Conservation (phyloP, 805 yeast species). For the Wickerhamomyces bisporus region DNA sequence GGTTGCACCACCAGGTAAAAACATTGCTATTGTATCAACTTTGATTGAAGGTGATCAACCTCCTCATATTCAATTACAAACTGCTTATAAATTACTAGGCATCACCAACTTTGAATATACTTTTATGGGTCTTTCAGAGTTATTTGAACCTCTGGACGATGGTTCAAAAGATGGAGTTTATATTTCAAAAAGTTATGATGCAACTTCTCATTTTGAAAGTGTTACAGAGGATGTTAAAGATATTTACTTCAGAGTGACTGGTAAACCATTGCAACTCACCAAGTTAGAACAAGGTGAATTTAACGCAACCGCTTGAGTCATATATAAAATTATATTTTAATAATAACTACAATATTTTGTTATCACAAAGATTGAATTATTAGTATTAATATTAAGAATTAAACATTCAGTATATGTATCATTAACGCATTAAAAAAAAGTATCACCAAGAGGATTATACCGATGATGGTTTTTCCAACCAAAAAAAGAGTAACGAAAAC, state of each 20-base stretch:
- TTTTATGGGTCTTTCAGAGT: slow-evolving; percentile 89
- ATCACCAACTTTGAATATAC: slow-evolving; percentile 43
- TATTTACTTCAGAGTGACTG: slow-evolving; percentile 84
- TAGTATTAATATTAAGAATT: too few relatives aligned
- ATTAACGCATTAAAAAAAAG: too few relatives aligned
- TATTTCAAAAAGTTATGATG: slow-evolving; percentile 86
- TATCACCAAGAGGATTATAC: too few relatives aligned
- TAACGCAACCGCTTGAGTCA: slow-evolving; percentile 18
- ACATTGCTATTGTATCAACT: slow-evolving; percentile 90
- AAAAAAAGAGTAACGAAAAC: too few relatives aligned
- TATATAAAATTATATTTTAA: neutral
- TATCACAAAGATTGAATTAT: too few relatives aligned
- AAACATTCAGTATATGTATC: too few relatives aligned
- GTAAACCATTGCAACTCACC: slow-evolving; percentile 66
- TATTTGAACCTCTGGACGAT: slow-evolving; percentile 81
- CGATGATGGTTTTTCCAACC: too few relatives aligned
- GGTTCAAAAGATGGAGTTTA: slow-evolving; percentile 76
- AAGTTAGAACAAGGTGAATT: slow-evolving; percentile 24
- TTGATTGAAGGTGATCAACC: slow-evolving; percentile 91
- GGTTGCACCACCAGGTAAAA: slow-evolving; percentile 84
- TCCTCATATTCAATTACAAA: slow-evolving; percentile 88
- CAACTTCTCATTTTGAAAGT: slow-evolving; percentile 91
- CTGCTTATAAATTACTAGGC: slow-evolving; percentile 90
- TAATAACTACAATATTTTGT: neutral
- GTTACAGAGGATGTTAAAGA: slow-evolving; percentile 97